Conservation (phyloP, 2,329 filamentous ascomycete species). For the Penicillium sclerotiorum region DNA sequence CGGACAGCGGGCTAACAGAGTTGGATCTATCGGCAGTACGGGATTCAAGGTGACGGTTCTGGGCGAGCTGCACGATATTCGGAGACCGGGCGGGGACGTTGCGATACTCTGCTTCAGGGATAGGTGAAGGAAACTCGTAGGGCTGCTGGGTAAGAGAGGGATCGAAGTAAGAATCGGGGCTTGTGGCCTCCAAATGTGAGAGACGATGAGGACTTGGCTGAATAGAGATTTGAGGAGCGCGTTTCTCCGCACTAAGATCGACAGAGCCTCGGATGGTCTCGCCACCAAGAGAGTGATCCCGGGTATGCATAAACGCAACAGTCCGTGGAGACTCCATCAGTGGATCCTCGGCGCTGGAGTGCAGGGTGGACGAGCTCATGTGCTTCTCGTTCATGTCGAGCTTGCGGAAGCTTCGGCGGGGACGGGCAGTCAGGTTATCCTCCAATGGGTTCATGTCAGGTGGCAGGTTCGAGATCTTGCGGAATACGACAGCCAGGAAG, state of each 20-base stretch:
- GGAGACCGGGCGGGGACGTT: slow-evolving; percentile 32
- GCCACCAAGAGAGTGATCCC: slow-evolving; percentile 64
- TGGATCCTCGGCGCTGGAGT: slow-evolving; percentile 45
- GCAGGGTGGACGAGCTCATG: slow-evolving; percentile 54
- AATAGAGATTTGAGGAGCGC: slow-evolving; percentile 54
- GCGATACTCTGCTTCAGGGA: slow-evolving; percentile 24
- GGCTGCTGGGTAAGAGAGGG: slow-evolving; percentile 30
- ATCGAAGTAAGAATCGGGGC: slow-evolving; percentile 34
- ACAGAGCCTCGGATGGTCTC: slow-evolving; percentile 56
- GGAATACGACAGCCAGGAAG: slow-evolving; percentile 78
- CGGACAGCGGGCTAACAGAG: slow-evolving; percentile 40
- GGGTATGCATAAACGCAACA: slow-evolving; percentile 80
- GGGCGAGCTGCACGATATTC: slow-evolving; percentile 35
- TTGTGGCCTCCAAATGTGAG: slow-evolving; percentile 35
- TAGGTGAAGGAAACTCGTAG: slow-evolving; percentile 6
- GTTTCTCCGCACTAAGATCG: slow-evolving; percentile 47
- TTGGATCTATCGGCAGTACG: slow-evolving; percentile 33
- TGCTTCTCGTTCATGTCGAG: slow-evolving; percentile 66
- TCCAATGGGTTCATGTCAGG: slow-evolving; percentile 96
- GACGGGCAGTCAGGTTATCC: slow-evolving; percentile 73
- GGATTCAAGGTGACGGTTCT: slow-evolving; percentile 32
- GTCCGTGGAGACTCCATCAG: slow-evolving; percentile 50
- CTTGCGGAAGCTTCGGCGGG: slow-evolving; percentile 69
- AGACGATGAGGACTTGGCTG: slow-evolving; percentile 33
- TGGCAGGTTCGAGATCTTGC: slow-evolving; percentile 77